Base-by-base conservation (phyloP, 2,329 filamentous ascomycete genomes). In the Talaromyces islandicus region DNA sequence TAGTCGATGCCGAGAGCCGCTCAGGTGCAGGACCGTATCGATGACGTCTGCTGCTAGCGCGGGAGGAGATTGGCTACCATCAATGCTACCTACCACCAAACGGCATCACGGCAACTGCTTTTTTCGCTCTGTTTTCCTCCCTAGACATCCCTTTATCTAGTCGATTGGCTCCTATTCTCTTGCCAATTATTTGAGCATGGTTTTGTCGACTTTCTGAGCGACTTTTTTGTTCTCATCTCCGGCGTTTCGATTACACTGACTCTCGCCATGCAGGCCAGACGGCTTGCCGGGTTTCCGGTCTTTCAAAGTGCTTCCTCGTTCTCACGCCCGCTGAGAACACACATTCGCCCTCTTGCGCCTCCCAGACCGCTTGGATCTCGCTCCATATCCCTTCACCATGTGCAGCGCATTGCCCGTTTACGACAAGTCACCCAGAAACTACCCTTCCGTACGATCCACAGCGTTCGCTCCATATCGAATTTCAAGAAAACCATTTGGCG, bases 401-500 rank as follows among this genome's bases (percentile, higher is more conserved):
- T 53, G 38, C 58, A 56, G 24, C 55, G 43, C 29, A 38, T 65
- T 24, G 64, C 65, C 32, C 60, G 64, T 54, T 30, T 54, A 54
- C 59, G 54, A 7, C 53, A 29, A 55, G 48, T 54, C 2, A 51
- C 51, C 10, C 54, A 29, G 25, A 58, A 52, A 32, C 60, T 59
- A 41, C 67, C 66, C 56, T 62, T 61, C 65, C 58, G 64, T 65
- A 62, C 62, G 54, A 62, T 67, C 60, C 60, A 32, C 43, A 56
- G 30, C 30, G 38, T 73, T 66, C 64, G 75, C 65, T 64, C 70
- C 67, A 68, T 72, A 62, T 69, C 71, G 64, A 64, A 73, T 55
- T 54, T 64, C 60, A 41, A 68, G 27, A 60, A 64, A 56, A 32
- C 58, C 12, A 50, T 63, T 12, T 50, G 60, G 57, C 55, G 69